These are phyloP conservation scores for Phytophthora lateralis DNA, from an alignment of 352 stramenopile species.

Conservation along the genomic window DNA sequence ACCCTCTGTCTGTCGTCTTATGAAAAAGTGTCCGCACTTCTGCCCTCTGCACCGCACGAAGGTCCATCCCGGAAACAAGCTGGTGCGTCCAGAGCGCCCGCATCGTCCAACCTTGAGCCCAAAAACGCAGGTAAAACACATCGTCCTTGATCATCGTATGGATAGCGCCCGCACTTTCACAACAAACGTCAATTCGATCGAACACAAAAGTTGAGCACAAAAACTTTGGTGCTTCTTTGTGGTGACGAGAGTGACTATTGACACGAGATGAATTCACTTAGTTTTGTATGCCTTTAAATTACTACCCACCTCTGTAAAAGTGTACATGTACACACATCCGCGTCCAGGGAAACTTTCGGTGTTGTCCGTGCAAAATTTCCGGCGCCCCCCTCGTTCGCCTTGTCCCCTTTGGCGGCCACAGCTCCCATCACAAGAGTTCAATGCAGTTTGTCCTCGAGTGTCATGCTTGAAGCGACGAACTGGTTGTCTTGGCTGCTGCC, in stretches of 20 bases:
- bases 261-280: no score
- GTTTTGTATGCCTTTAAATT: slow-evolving; percentile 22
- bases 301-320: slow-evolving; percentile 8
- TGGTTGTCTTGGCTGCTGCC: slow-evolving; percentile 4
- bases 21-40: slow-evolving; percentile 11
- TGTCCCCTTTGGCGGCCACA: slow-evolving; percentile 6
- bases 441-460: slow-evolving; percentile 1
- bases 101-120: slow-evolving; percentile 25
- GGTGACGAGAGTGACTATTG: no score
- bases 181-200: slow-evolving; percentile 15
- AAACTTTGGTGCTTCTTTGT: slow-evolving; percentile 15
- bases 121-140: slow-evolving; percentile 29
- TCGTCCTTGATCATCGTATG: slow-evolving; percentile 21
- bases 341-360: background rate
- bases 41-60: slow-evolving; percentile 28
- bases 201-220: background rate
- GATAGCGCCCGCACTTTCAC: slow-evolving; percentile 19
- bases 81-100: slow-evolving; percentile 21
- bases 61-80: slow-evolving; percentile 31
- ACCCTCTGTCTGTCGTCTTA: slow-evolving; percentile 21
- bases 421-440: slow-evolving; percentile 21
- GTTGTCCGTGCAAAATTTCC: background rate
- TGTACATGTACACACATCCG: slow-evolving; percentile 1
- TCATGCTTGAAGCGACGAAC: background rate
- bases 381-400: background rate